A percentile compares a stretch with the other conserved stretches of the same genome.
Conservation (phyloP, 768 basidiomycete species). For the Cyclocybe cylindracea region DNA sequence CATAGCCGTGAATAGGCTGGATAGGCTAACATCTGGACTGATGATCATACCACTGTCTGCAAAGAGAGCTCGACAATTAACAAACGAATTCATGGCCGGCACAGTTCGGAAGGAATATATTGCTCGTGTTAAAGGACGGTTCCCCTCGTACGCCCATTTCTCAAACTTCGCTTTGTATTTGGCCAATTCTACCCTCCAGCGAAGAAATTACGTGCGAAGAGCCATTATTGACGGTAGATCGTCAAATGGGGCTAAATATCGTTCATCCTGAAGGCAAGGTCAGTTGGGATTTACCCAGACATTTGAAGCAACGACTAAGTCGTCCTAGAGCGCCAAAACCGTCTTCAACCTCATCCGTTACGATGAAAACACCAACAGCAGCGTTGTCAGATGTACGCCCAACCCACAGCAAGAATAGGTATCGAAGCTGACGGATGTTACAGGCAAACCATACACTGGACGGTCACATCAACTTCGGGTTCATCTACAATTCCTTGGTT, state of each 20-base stretch:
- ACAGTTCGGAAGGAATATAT: conserved; percentile 91
- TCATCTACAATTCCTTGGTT: conserved; percentile 91
- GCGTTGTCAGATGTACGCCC: conserved; percentile 78
- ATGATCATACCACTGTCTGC: conserved; percentile 89
- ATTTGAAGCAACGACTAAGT: neutral
- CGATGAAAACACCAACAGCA: conserved; percentile 77
- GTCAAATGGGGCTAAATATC: conserved; percentile 96
- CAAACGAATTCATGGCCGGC: conserved; percentile 80
- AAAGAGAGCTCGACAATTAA: conserved; percentile 66
- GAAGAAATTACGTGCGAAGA: conserved; percentile 83
- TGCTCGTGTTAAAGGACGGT: conserved; percentile 82
- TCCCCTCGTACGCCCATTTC: conserved; percentile 67
- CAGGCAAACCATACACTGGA: conserved; percentile 88
- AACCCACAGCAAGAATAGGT: neutral
- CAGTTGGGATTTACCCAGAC: conserved; percentile 9
- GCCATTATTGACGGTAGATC: conserved; percentile 87
- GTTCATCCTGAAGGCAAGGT: conserved; percentile 96
- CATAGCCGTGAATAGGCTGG: conserved; percentile 92
- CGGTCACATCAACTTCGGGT: conserved; percentile 97
- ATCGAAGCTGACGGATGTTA: too few relatives aligned
- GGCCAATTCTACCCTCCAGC: conserved; percentile 35
- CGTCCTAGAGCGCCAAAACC: conserved; percentile 76
- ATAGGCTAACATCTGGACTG: conserved; percentile 91
- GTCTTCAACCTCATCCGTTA: conserved; percentile 84
- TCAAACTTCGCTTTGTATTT: neutral